Conservation (phyloP, 495 filamentous ascomycete genomes). For the Talaromyces proteolyticus region DNA sequence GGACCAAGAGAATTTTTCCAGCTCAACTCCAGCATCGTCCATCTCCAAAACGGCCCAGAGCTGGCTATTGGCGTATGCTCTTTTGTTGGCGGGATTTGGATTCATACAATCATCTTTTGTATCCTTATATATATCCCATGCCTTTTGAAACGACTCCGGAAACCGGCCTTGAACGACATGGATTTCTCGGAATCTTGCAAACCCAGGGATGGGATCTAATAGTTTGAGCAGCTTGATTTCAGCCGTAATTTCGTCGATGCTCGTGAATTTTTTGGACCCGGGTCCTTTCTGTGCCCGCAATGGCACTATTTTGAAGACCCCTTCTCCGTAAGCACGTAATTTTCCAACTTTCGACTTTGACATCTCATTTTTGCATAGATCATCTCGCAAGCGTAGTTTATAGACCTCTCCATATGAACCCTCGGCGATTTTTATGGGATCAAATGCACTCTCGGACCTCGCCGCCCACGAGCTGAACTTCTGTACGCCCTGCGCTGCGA, state of each 20-base stretch:
- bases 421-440: conserved; percentile 43
- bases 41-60: conserved; percentile 81
- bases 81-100: conserved; percentile 57
- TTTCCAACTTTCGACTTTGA: conserved; percentile 36
- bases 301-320: conserved; percentile 47
- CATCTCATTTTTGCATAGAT: conserved; percentile 28
- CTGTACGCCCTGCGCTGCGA: conserved; percentile 32
- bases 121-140: conserved; percentile 59
- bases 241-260: conserved; percentile 47
- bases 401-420: conserved; percentile 50
- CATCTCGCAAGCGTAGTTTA: conserved; percentile 34
- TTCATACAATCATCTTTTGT: conserved; percentile 53
- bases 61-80: conserved; percentile 57
- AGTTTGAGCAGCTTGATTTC: conserved; percentile 73
- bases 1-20: conserved; percentile 56
- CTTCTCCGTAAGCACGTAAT: conserved; percentile 32
- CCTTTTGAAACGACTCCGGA: conserved; percentile 53
- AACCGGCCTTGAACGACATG: conserved; percentile 68
- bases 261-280: conserved; percentile 42
- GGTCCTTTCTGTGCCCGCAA: conserved; percentile 35
- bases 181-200: conserved; percentile 79
- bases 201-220: conserved; percentile 77
- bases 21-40: conserved; percentile 74
- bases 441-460: conserved; percentile 31
- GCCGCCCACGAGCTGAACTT: conserved; percentile 38